Percentiles rank a stretch among this genome's conserved stretches.
phyloP scores from a whole-genome alignment of 331 rosid species.

The Rosa hybrid region DNA sequence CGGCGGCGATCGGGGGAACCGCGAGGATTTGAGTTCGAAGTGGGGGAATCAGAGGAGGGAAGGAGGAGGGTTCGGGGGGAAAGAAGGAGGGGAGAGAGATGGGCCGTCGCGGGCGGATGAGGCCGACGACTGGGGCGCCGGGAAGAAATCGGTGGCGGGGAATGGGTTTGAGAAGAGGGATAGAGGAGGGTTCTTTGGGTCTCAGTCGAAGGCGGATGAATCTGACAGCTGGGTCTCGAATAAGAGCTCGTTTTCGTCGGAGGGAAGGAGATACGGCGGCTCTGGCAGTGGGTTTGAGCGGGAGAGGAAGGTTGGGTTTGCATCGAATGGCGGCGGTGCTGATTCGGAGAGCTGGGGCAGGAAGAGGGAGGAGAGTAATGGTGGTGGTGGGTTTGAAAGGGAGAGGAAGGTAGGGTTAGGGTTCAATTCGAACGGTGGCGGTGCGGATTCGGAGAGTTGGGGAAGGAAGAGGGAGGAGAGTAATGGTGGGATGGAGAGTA shows the following conservation, averaged over 20 bases:
- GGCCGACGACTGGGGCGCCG: slow-evolving; percentile 76
- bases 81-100: slow-evolving; percentile 38
- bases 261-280: slow-evolving; percentile 52
- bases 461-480: slow-evolving; percentile 49
- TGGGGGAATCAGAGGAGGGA: slow-evolving; percentile 75
- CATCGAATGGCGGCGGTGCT: slow-evolving; percentile 39
- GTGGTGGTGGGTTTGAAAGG: slow-evolving; percentile 44
- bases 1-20: slow-evolving; percentile 44
- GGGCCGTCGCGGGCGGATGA: slow-evolving; percentile 86
- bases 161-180: slow-evolving; percentile 72
- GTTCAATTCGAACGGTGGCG: slow-evolving; percentile 44
- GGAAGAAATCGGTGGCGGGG: slow-evolving; percentile 53
- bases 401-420: slow-evolving; percentile 63
- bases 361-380: slow-evolving; percentile 41
- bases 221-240: slow-evolving; percentile 77
- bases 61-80: slow-evolving; percentile 39
- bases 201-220: slow-evolving; percentile 85
- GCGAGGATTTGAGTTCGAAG: slow-evolving; percentile 61
- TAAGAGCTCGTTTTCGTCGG: slow-evolving; percentile 53
- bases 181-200: slow-evolving; percentile 59
- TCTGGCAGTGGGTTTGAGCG: slow-evolving; percentile 27
- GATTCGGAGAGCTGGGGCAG: slow-evolving; percentile 51
- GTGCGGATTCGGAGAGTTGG: slow-evolving; percentile 68
- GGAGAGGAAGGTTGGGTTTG: slow-evolving; percentile 35
- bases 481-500: slow-evolving; percentile 35